Conservation (phyloP, 129 eudicot species). For the Artemisia annua region DNA sequence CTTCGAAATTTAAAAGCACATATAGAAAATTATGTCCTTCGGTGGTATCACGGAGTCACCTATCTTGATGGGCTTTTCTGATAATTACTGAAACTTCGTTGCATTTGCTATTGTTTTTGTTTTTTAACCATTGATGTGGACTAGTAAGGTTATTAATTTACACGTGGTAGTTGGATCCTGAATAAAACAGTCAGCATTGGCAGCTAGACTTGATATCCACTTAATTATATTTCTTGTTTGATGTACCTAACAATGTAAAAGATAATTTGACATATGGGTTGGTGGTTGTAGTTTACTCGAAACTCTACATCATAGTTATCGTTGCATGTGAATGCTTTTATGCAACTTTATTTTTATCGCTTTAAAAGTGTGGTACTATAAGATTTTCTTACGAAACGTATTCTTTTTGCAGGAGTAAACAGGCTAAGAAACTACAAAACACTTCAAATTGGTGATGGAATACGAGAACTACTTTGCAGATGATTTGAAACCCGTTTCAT, state of each 20-base stretch:
- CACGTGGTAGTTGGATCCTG: constrained; percentile 21
- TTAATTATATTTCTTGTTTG: constrained; percentile 17
- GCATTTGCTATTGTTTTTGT: too few relatives aligned
- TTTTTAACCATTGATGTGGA: not conserved
- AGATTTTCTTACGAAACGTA: not conserved
- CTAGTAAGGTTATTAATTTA: not conserved
- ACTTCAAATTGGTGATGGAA: constrained; percentile 40
- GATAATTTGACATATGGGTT: too few relatives aligned
- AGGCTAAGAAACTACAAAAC: not conserved
- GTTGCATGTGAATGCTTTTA: not conserved
- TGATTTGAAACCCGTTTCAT: constrained; percentile 40
- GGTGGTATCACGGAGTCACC: not conserved
- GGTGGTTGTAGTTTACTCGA: too few relatives aligned
- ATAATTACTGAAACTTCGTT: not conserved
- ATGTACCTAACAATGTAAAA: constrained; percentile 6
- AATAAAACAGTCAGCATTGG: constrained; percentile 5
- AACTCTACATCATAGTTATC: too few relatives aligned
- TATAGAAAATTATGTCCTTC: too few relatives aligned
- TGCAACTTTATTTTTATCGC: not conserved
- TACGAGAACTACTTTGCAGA: constrained; percentile 41
- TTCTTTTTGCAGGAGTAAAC: constrained; percentile 26
- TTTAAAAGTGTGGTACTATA: not conserved
- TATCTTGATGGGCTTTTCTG: not conserved
- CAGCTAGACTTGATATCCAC: constrained; percentile 11
- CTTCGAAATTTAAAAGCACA: too few relatives aligned